Evolutionary conservation across 129 eudicot genomes (phyloP).

Genomic region (Escallonia rubra): DNA sequence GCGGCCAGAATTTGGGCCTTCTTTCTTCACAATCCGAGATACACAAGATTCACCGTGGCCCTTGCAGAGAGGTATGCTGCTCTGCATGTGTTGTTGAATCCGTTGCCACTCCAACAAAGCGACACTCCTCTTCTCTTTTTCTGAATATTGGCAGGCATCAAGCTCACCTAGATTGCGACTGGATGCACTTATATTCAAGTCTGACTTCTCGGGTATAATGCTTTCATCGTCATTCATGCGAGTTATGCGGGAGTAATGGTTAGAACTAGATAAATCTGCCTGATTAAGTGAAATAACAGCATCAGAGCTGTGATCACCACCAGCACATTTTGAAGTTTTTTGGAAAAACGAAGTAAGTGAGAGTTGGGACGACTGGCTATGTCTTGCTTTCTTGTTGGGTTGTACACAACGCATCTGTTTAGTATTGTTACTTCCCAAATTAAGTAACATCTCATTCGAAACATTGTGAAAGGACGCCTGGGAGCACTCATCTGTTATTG

Average conservation of each 20-base stretch:
- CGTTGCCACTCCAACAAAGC: conserved; percentile 88
- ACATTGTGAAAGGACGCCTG: conserved; percentile 13
- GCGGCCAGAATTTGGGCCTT: conserved; percentile 81
- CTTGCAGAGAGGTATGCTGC: conserved; percentile 82
- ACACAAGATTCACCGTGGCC: conserved; percentile 94
- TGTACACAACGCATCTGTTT: conserved; percentile 18
- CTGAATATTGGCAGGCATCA: conserved; percentile 29
- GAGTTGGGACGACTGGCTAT: conserved; percentile 64
- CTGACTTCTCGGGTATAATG: conserved; percentile 18
- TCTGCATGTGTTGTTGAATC: conserved; percentile 87
- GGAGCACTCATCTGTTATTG: conserved; percentile 21
- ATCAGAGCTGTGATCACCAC: conserved; percentile 21
- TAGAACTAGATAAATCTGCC: conserved; percentile 23
- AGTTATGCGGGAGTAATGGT: conserved; percentile 7
- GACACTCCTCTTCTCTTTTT: conserved; percentile 38
- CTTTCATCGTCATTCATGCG: conserved; percentile 16
- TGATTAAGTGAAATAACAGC: conserved; percentile 20
- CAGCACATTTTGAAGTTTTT: conserved; percentile 27
- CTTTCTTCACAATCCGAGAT: conserved; percentile 85
- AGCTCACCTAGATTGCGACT: conserved; percentile 23
- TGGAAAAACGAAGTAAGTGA: conserved; percentile 81
- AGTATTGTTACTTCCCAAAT: conserved; percentile 4
- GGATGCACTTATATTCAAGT: conserved; percentile 9
- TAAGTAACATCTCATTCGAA: conserved; percentile 5
- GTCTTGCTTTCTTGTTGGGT: conserved; percentile 60